Evolutionary conservation across 441 rosid species (phyloP).

Genomic region (Pelargonium fulgidum): DNA sequence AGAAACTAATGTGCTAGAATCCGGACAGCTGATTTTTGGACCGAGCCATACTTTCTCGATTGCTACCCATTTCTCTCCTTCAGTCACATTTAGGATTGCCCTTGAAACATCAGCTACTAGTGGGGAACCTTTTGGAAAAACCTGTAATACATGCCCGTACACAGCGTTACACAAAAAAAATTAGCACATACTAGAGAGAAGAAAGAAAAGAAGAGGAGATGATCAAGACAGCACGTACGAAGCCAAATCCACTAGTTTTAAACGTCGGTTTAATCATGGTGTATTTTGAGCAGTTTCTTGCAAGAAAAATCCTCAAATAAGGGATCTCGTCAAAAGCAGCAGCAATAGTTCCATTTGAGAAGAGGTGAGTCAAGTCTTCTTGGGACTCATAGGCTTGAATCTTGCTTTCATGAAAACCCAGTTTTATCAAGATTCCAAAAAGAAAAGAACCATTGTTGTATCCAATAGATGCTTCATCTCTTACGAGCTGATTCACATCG

Average conservation of each 20-base stretch:
- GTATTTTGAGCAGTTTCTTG: slow-evolving; percentile 43
- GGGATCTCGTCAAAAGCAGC: slow-evolving; percentile 55
- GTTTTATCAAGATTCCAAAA: slow-evolving; percentile 23
- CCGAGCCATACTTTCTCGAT: slow-evolving; percentile 41
- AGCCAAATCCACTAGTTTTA: slow-evolving; percentile 58
- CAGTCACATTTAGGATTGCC: slow-evolving; percentile 48
- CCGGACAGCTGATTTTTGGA: slow-evolving; percentile 28
- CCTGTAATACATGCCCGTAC: slow-evolving; percentile 21
- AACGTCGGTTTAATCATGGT: slow-evolving; percentile 36
- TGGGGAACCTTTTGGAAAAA: slow-evolving; percentile 51
- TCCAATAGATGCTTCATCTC: slow-evolving; percentile 42
- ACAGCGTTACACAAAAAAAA: neutral
- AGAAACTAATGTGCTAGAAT: slow-evolving; percentile 22
- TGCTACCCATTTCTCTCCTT: slow-evolving; percentile 36
- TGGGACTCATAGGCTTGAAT: slow-evolving; percentile 26
- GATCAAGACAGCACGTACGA: slow-evolving; percentile 33
- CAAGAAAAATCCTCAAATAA: slow-evolving; percentile 30
- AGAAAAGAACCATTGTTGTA: slow-evolving; percentile 40
- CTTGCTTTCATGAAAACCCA: slow-evolving; percentile 36
- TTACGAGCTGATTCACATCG: slow-evolving; percentile 33
- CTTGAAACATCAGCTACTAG: slow-evolving; percentile 55
- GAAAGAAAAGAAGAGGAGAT: no score
- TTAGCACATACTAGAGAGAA: no score
- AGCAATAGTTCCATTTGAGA: slow-evolving; percentile 47
- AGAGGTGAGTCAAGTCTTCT: slow-evolving; percentile 33